Percentiles rank a stretch among this genome's conserved stretches.
Evolutionary conservation across 2,329 filamentous ascomycete species (phyloP).

Genomic region (Sclerotinia spermophila): DNA sequence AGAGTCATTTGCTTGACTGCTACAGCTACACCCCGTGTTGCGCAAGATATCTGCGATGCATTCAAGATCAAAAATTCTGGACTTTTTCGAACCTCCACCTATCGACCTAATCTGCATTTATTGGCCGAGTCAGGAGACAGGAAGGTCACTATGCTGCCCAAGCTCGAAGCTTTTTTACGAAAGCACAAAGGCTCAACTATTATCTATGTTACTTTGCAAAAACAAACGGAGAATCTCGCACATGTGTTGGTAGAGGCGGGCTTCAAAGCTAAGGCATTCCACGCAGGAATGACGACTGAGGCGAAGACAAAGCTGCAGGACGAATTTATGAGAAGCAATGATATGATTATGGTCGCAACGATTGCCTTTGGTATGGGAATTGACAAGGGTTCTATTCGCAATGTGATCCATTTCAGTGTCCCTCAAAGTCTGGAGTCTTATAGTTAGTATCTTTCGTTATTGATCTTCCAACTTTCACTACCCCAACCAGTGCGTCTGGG

Average conservation of each 20-base stretch:
- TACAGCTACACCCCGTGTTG: conserved; percentile 55
- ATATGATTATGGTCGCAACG: conserved; percentile 50
- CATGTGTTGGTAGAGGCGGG: conserved; percentile 38
- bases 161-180: conserved; percentile 47
- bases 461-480: too few relatives aligned
- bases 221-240: conserved; percentile 47
- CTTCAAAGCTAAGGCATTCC: conserved; percentile 46
- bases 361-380: conserved; percentile 61
- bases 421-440: conserved; percentile 53
- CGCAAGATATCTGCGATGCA: conserved; percentile 50
- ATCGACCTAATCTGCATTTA: conserved; percentile 52
- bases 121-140: conserved; percentile 45
- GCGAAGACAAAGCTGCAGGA: conserved; percentile 48
- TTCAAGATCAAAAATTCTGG: conserved; percentile 48
- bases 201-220: conserved; percentile 58
- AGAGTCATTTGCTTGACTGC: conserved; percentile 58
- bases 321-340: conserved; percentile 46
- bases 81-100: conserved; percentile 57
- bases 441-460: conserved; percentile 34
- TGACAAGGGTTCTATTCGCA: conserved; percentile 53
- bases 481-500: not conserved
- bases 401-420: conserved; percentile 51
- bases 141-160: conserved; percentile 45
- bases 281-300: conserved; percentile 48
- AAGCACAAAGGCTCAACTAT: conserved; percentile 53